phyloP scores from a whole-genome alignment of 257 asterid species.

The Datura wrightii region DNA sequence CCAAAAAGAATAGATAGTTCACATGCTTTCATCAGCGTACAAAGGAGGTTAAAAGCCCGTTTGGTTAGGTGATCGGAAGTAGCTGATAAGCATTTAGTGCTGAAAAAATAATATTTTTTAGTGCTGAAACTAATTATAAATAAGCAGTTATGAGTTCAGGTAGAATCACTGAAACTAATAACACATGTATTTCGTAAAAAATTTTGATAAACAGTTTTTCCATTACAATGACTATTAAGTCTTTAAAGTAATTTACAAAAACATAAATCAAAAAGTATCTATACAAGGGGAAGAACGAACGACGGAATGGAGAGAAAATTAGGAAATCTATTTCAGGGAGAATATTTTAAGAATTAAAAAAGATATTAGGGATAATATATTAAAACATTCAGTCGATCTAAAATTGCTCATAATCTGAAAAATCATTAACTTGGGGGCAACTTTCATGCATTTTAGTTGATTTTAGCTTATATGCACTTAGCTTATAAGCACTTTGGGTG shows the following conservation, averaged over 20 bases:
- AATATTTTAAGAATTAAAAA: background rate
- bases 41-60: background rate
- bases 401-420: background rate
- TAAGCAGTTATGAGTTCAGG: background rate
- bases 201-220: background rate
- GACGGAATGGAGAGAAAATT: background rate
- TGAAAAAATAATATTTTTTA: background rate
- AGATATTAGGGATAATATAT: background rate
- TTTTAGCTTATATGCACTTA: background rate
- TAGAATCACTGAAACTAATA: background rate
- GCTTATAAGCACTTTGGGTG: constrained; percentile 4
- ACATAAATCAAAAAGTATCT: background rate
- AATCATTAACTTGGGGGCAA: background rate
- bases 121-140: background rate
- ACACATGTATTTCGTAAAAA: background rate
- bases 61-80: background rate
- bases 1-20: background rate
- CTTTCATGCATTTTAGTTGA: background rate
- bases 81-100: background rate
- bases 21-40: background rate
- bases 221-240: background rate
- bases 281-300: background rate
- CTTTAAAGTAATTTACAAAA: background rate
- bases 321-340: background rate
- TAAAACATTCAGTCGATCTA: background rate